Base-by-base conservation (phyloP, 306 rosid genomes). In the Cicer bijugum region DNA sequence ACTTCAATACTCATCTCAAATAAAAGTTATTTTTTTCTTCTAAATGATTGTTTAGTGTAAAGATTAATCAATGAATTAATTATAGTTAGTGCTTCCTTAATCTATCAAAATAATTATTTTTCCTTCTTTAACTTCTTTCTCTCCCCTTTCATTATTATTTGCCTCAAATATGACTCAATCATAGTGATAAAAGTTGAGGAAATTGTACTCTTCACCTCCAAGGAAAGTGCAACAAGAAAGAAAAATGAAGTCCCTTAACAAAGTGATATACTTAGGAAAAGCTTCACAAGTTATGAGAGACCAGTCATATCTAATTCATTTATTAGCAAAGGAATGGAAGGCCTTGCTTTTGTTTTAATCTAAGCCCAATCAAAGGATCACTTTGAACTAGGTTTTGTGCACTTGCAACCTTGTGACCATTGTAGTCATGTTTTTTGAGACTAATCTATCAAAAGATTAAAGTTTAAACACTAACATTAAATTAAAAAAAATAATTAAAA, bases 321-420 rank as follows among this genome's bases (percentile, higher is more conserved):
- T 46, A 76, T 73, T 72, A 45, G 77, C 67, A 72, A 59, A 61
- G 58, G 44, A 38, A 72, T 55, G 67, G 43, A 44, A 48, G 72
- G 12, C 64, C 1, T 81, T 74, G 60, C 83, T 78, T 83, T 78
- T 64, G 9, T 75, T 85, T 78, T 67, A 78, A 82, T 80, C 75
- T 71, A 85, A 67, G 37, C 14, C 65, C 57, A 40, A 46, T 65
- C 44, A 7, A 64, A 37, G 63, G 6, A 38, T 28, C 16, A 57
- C 28, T 28, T 28, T 4, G 35, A 28, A 3, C 5, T 28, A 28
- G 35, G 35, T 28, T 28, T 28, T 28, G 5, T 28, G 35, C 35
- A 4, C 2, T 23, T 23, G 4, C 33, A 2, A 23, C 4, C 33
- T 3, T 0, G 0, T 23, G 33, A 23, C 0, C 2, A 3, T 23